A percentile compares a stretch with the other conserved stretches of the same genome.
Evolutionary conservation across 78 protist species (phyloP).

Genomic region (Paratrimastix pyriformis): DNA sequence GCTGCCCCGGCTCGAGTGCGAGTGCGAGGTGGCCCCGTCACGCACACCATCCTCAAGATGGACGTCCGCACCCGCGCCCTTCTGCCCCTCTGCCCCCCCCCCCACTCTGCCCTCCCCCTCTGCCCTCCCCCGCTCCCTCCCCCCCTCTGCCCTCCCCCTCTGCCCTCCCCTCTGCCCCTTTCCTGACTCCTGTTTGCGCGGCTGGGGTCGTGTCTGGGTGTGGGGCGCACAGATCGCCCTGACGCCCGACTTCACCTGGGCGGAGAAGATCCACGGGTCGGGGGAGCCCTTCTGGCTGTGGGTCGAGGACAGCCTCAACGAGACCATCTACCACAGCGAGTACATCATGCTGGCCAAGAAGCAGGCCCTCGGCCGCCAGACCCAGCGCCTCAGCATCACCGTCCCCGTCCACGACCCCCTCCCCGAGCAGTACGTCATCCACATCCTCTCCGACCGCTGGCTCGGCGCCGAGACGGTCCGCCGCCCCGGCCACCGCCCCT

Average conservation of each 20-base stretch:
- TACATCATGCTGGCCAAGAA: constrained; percentile 48
- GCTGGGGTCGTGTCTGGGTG: no score
- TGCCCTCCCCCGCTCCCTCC: no score
- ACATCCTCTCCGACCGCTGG: constrained; percentile 80
- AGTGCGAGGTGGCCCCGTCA: no score
- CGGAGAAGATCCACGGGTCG: not conserved
- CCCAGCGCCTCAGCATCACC: constrained; percentile 9
- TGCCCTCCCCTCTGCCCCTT: no score
- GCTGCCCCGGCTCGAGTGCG: no score
- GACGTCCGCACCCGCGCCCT: no score
- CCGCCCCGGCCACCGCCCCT: constrained; percentile 6
- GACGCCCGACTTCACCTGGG: not conserved
- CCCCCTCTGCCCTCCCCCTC: no score
- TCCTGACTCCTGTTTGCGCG: no score
- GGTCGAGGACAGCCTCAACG: constrained; percentile 39
- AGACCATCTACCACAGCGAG: constrained; percentile 76
- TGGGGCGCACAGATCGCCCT: no score
- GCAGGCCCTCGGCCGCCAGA: constrained; percentile 15
- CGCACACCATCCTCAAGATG: no score
- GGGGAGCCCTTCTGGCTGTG: constrained; percentile 16
- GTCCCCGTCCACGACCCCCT: constrained; percentile 31
- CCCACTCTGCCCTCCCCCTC: no score
- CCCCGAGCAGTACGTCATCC: constrained; percentile 65
- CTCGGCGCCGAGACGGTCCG: constrained; percentile 60
- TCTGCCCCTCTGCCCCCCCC: no score